Evolutionary conservation across 2,329 filamentous ascomycete species (phyloP).

Genomic region (Xylariaceae sp.): DNA sequence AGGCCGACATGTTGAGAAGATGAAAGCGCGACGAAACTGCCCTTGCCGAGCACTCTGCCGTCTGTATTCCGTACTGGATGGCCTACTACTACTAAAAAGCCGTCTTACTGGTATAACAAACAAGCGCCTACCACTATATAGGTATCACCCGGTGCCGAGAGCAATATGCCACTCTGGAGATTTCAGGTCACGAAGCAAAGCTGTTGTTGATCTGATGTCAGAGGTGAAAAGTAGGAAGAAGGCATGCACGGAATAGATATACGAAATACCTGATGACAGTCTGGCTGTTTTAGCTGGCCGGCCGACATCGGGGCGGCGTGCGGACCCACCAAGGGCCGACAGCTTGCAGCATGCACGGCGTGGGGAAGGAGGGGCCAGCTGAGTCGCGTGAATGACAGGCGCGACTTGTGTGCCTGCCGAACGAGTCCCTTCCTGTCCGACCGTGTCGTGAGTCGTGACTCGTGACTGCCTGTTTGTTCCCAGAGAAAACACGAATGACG

Average conservation of each 20-base stretch:
- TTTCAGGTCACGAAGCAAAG: too few relatives aligned
- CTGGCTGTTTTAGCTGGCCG: not conserved
- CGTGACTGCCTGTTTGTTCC: too few relatives aligned
- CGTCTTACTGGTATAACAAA: not conserved
- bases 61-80: not conserved
- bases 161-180: not conserved
- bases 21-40: constrained; percentile 8
- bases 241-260: not conserved
- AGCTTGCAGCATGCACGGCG: not conserved
- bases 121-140: not conserved
- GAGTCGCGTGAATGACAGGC: not conserved
- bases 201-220: too few relatives aligned
- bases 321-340: not conserved
- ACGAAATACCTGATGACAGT: not conserved
- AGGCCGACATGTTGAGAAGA: constrained; percentile 53
- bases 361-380: not conserved
- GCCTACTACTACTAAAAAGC: not conserved
- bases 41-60: constrained; percentile 12
- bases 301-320: not conserved
- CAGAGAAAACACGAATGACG: too few relatives aligned
- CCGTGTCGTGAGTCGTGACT: too few relatives aligned
- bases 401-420: not conserved
- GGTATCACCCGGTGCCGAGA: not conserved
- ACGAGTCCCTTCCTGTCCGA: too few relatives aligned
- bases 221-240: too few relatives aligned